These are phyloP conservation scores for Teunomyces stri DNA, from an alignment of 805 yeast species.

Conservation along the genomic window DNA sequence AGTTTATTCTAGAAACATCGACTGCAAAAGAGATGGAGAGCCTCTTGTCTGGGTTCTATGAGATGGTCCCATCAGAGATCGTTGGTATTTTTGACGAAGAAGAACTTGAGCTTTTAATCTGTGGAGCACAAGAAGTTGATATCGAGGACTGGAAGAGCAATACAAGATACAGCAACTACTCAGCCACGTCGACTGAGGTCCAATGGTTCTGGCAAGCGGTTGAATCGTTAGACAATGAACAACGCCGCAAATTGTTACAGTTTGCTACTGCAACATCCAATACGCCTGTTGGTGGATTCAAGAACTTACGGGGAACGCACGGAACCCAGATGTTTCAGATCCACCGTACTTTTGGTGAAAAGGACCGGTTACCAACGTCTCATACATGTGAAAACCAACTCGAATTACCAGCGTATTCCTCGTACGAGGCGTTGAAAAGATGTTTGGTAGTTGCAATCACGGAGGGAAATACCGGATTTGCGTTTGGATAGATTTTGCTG, in stretches of 20 bases:
- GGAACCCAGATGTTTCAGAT: constrained; percentile 87
- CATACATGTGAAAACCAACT: no score
- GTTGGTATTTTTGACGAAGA: constrained; percentile 91
- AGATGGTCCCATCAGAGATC: constrained; percentile 78
- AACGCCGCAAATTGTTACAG: constrained; percentile 88
- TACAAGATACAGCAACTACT: constrained; percentile 76
- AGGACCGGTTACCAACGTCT: no score
- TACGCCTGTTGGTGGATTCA: constrained; percentile 93
- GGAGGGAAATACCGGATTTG: no score
- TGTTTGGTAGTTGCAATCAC: no score
- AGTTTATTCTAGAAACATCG: constrained; percentile 77
- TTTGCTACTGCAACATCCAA: constrained; percentile 97
- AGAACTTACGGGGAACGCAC: constrained; percentile 80
- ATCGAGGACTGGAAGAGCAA: constrained; percentile 94
- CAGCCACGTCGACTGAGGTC: constrained; percentile 78
- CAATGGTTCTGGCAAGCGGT: constrained; percentile 99
- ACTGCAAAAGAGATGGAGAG: constrained; percentile 85
- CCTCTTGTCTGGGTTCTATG: constrained; percentile 84
- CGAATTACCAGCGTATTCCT: no score
- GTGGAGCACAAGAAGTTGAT: constrained; percentile 95
- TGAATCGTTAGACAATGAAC: constrained; percentile 87
- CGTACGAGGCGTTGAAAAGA: no score
- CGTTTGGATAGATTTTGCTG: no score
- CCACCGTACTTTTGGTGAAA: no score
- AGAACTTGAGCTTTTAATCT: constrained; percentile 85